Conservation (phyloP, 768 basidiomycete species). For the Paxillus rubicundulus region DNA sequence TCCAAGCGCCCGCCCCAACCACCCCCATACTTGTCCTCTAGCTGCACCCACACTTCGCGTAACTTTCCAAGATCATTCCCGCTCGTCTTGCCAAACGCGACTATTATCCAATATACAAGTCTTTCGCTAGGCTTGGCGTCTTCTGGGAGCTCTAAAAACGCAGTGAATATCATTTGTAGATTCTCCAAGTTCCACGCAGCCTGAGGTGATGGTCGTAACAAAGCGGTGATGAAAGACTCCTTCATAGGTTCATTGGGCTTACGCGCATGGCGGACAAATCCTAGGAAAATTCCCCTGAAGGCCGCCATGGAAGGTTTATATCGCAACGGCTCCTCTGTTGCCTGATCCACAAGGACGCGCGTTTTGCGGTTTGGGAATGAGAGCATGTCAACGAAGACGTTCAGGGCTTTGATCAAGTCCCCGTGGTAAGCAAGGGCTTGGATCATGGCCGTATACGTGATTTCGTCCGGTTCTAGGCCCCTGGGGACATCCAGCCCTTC, state of each 20-base stretch:
- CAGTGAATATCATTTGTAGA: conserved; percentile 55
- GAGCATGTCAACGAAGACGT: conserved; percentile 68
- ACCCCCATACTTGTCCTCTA: conserved; percentile 55
- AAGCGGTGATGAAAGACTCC: background rate
- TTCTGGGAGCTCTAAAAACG: conserved; percentile 58
- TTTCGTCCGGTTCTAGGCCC: conserved; percentile 52
- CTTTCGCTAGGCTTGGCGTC: conserved; percentile 42
- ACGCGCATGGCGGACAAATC: conserved; percentile 61
- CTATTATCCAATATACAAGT: conserved; percentile 64
- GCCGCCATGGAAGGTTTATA: conserved; percentile 48
- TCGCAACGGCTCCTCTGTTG: conserved; percentile 26
- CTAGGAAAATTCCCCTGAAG: conserved; percentile 74
- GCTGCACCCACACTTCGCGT: conserved; percentile 51
- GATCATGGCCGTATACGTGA: conserved; percentile 68
- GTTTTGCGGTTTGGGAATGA: conserved; percentile 41
- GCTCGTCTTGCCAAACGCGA: conserved; percentile 62
- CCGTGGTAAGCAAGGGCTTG: conserved; percentile 74
- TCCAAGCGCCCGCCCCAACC: conserved; percentile 43
- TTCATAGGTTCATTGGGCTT: conserved; percentile 14
- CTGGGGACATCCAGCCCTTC: conserved; percentile 45
- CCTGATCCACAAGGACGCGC: conserved; percentile 28
- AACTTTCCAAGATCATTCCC: conserved; percentile 47
- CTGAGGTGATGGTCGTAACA: conserved; percentile 10
- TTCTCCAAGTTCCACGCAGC: conserved; percentile 54
- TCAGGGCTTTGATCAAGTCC: conserved; percentile 52